Evolutionary conservation across 1,284 basidiomycete genomes (phyloP).

Genomic region (Retiboletus flavoniger): DNA sequence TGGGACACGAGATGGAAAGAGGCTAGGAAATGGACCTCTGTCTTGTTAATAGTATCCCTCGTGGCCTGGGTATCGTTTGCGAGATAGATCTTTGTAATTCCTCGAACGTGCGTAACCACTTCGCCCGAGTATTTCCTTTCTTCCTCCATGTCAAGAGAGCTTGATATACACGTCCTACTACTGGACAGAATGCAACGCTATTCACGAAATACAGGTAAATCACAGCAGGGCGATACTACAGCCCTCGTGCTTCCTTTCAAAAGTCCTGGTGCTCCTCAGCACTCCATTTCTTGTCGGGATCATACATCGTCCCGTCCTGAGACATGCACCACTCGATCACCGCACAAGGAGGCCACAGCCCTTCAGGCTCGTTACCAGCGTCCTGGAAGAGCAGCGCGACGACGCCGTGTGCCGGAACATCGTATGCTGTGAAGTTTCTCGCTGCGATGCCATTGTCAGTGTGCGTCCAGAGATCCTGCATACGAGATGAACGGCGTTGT

Average conservation of each 20-base stretch:
- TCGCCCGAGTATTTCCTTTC: background rate
- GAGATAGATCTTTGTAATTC: constrained; percentile 12
- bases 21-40: constrained; percentile 31
- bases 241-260: background rate
- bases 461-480: constrained; percentile 66
- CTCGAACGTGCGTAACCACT: background rate
- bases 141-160: background rate
- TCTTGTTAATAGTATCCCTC: constrained; percentile 26
- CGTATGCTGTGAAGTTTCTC: constrained; percentile 57
- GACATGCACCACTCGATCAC: constrained; percentile 45
- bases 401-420: constrained; percentile 68
- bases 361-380: constrained; percentile 62
- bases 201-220: background rate
- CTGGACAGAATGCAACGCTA: background rate
- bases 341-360: constrained; percentile 47
- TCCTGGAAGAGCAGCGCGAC: constrained; percentile 64
- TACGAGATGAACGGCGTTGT: constrained; percentile 5
- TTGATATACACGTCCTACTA: background rate
- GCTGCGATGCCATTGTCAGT: constrained; percentile 66
- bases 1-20: constrained; percentile 28
- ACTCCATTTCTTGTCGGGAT: constrained; percentile 32
- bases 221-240: background rate
- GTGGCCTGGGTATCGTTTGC: constrained; percentile 31
- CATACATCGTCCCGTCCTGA: constrained; percentile 31
- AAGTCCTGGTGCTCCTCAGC: constrained; percentile 19